Conservation (phyloP, 805 yeast genomes). For the Yarrowia hollandica region DNA sequence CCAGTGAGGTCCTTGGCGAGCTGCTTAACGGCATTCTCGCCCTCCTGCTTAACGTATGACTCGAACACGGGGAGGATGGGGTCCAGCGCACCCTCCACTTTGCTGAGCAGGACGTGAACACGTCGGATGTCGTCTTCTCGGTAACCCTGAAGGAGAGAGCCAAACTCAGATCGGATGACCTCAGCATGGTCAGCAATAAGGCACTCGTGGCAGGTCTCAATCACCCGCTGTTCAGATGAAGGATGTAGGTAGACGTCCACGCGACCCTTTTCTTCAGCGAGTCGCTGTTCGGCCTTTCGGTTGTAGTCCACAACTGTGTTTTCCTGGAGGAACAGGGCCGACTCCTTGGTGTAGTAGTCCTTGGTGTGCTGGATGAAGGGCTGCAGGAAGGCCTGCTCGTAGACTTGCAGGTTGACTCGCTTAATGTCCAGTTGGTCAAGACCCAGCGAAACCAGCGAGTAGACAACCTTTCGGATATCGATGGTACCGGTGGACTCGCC, state of each 20-base stretch:
- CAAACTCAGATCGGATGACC: conserved; percentile 73
- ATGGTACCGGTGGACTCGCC: conserved; percentile 70
- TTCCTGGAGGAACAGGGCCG: conserved; percentile 60
- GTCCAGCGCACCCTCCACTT: conserved; percentile 76
- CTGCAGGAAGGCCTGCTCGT: conserved; percentile 73
- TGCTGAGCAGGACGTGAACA: conserved; percentile 70
- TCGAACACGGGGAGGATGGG: conserved; percentile 76
- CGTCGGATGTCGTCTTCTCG: conserved; percentile 72
- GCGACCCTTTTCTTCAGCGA: conserved; percentile 78
- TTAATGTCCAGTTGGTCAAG: conserved; percentile 87
- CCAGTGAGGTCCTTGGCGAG: conserved; percentile 45
- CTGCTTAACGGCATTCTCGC: conserved; percentile 60
- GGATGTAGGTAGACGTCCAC: conserved; percentile 80
- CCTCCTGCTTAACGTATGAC: conserved; percentile 66
- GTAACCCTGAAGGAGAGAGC: conserved; percentile 68
- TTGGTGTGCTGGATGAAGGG: conserved; percentile 64
- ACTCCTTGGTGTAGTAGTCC: conserved; percentile 65
- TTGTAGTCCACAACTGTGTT: conserved; percentile 90
- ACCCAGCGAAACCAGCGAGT: conserved; percentile 85
- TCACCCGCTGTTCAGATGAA: conserved; percentile 74
- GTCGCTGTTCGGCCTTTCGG: conserved; percentile 77
- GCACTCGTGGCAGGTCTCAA: conserved; percentile 71
- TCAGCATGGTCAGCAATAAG: conserved; percentile 78
- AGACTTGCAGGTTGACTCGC: conserved; percentile 78
- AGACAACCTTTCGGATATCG: conserved; percentile 69